Base-by-base conservation (phyloP, 257 asterid species). In the Nicotiana undulata region DNA sequence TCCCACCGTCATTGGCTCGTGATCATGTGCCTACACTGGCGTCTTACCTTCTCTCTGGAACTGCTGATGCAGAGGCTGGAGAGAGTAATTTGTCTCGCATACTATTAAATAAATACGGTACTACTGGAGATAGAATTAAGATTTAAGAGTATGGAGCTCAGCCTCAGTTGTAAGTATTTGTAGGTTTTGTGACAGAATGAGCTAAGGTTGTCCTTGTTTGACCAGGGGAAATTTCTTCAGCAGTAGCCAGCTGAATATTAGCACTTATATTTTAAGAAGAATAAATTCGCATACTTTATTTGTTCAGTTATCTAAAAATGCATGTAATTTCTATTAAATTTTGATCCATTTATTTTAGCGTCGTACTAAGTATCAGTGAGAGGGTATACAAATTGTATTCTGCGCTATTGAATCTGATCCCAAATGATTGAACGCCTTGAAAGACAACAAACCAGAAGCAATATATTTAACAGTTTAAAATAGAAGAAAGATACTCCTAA, bases 1-100 rank as follows among this genome's bases (percentile, higher is more conserved):
- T 28, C 6, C 46, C 46, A 67, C 79, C 32, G 20, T 8, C 15
- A 58, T 3, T 2, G 2, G 17, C 49, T 32, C 22, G 79, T 82
- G 55, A 63, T 66, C 72, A 82, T 83, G 84, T 82, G 88, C 83
- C 84, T 26, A 22, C 65, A 46, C 80, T 28, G 82, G 58, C 79
- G 55, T 52, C 32, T 55, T 72, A 79, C 29, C 82, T 22, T 55
- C 66, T 80, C 26, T 60, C 82, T 31, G 61, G 76, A 44, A 78
- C 61, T 10, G 15, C 22, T n/a, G 63, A 66, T 59, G 32, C 64
- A 58, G 46, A 59, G 64, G 29, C 9, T 37, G 58, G 22, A 3
- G 12, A 49, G 5, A 49, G 1, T 37, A 9, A 37, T 37, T 7
- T 67, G 16, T 3, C 56, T 68, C 18, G 0, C 0, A 3, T 29